phyloP scores from a whole-genome alignment of 495 filamentous ascomycete species.

The Penicillium flavigenum region DNA sequence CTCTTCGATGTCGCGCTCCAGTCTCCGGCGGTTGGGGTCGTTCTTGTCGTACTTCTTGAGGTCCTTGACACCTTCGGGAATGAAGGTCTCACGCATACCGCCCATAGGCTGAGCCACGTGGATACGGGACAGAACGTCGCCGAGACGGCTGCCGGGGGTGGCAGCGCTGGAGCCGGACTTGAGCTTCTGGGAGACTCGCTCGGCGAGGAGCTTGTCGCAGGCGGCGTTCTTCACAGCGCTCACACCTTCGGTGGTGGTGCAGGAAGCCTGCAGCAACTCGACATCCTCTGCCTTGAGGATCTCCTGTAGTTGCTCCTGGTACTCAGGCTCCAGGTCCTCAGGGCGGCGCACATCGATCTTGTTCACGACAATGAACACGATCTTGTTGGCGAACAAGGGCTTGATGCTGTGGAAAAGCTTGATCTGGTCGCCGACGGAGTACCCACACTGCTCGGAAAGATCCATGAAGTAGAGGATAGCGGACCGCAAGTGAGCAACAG shows the following conservation, averaged over 20 bases:
- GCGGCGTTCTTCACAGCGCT: constrained; percentile 92
- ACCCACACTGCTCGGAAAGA: constrained; percentile 95
- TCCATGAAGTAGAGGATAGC: constrained; percentile 99
- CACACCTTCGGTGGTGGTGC: constrained; percentile 91
- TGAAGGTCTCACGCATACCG: constrained; percentile 78
- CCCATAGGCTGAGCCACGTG: constrained; percentile 92
- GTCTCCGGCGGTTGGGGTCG: constrained; percentile 73
- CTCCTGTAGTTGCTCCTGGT: constrained; percentile 71
- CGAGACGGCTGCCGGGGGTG: constrained; percentile 71
- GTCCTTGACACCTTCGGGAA: constrained; percentile 78
- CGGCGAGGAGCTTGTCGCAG: constrained; percentile 88
- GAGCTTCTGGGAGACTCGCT: constrained; percentile 90
- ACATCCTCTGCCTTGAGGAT: constrained; percentile 83
- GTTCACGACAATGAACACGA: constrained; percentile 95
- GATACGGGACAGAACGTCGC: constrained; percentile 86
- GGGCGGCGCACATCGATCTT: constrained; percentile 91
- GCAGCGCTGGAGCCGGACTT: constrained; percentile 78
- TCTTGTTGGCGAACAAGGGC: constrained; percentile 94
- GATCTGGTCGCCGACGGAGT: constrained; percentile 88
- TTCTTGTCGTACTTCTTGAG: constrained; percentile 85
- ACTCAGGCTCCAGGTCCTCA: constrained; percentile 82
- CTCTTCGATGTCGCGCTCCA: constrained; percentile 86
- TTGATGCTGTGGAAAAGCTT: constrained; percentile 93
- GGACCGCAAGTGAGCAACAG: constrained; percentile 91
- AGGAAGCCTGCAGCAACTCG: constrained; percentile 87